Base-by-base conservation (phyloP, 2,329 filamentous ascomycete species). In the Fusarium albidum region DNA sequence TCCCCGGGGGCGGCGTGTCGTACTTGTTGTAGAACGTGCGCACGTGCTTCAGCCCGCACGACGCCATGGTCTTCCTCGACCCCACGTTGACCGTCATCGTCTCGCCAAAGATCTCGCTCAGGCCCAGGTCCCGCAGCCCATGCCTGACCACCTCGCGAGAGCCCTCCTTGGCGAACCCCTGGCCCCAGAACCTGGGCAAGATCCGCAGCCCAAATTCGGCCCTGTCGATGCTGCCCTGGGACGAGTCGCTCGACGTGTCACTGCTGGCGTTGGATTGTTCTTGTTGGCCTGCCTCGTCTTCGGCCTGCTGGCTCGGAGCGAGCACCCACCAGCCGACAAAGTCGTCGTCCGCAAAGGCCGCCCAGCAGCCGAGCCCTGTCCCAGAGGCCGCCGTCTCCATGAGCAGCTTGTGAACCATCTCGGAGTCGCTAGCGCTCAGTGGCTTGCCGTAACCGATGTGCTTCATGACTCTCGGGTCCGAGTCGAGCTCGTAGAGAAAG, bases 241-340 rank as follows among this genome's bases (percentile, higher is more conserved):
- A 49, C 6, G 58, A 46, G 32, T 38, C 55, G 49, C 40, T 61
- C 11, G 29, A 31, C 29, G 29, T 31, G 29, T 31, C 29, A 9
- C n/a, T 31, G 29, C n/a, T 31, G 29, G 29, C 29, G 29, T 31
- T 31, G 29, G n/a, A 4, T n/a, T n/a, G 5, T 4, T 31, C 29
- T 5, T 5, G 11, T 51, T 35, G 17, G 17, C 7, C 6, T 32
- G 29, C 6, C n/a, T n/a, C n/a, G 18, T 40, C 48, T 18, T 31
- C 14, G 41, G 15, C 42, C 38, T 55, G 45, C 42, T 64, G 47
- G 45, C 50, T 64, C n/a, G 57, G 52, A 2, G 65, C 67, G 18
- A 70, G 35, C 18, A 68, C 56, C 67, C 68, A 71, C 67, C 67
- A 69, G 14, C 69, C 69, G 35, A 70, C 62, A 46, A 70, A 70